A percentile compares a stretch with the other conserved stretches of the same genome.
Evolutionary conservation across 495 filamentous ascomycete species (phyloP).

Genomic region (Aspergillus olivimuriae): DNA sequence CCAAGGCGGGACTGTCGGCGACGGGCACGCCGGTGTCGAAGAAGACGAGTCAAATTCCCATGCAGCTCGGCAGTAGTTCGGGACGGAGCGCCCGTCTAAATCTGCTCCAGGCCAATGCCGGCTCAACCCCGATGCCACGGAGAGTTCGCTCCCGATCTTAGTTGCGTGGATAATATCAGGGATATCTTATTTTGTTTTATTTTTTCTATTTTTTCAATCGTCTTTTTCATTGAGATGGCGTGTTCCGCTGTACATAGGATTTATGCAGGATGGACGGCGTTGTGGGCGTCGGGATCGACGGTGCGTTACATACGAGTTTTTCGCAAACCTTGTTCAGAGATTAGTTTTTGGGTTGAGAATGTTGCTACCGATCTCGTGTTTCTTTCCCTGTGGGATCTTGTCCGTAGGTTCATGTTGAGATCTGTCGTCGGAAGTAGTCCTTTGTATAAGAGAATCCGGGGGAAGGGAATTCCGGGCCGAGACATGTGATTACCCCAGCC

Average conservation of each 20-base stretch:
- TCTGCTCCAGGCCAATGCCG: conserved; percentile 31
- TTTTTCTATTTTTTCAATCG: conserved; percentile 2
- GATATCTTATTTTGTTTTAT: conserved; percentile 1
- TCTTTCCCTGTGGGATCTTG: no score
- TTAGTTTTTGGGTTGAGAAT: no score
- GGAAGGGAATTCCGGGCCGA: neutral
- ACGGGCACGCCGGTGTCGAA: conserved; percentile 12
- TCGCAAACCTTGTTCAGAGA: no score
- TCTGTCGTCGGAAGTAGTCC: no score
- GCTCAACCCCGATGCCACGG: conserved; percentile 36
- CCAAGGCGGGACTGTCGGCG: conserved; percentile 17
- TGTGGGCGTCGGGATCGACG: no score
- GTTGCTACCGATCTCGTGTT: no score
- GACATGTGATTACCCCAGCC: conserved; percentile 1
- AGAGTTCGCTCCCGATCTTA: conserved; percentile 31
- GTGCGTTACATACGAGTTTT: no score
- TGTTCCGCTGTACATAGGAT: conserved; percentile 2
- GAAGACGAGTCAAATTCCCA: conserved; percentile 1
- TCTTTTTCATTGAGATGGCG: neutral
- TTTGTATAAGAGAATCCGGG: no score
- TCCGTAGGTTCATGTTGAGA: no score
- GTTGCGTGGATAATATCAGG: conserved; percentile 2
- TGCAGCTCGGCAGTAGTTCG: conserved; percentile 12
- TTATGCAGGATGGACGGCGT: no score
- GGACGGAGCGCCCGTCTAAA: conserved; percentile 29